Base-by-base conservation (phyloP, 1,284 basidiomycete genomes). In the Marasmius sp. region DNA sequence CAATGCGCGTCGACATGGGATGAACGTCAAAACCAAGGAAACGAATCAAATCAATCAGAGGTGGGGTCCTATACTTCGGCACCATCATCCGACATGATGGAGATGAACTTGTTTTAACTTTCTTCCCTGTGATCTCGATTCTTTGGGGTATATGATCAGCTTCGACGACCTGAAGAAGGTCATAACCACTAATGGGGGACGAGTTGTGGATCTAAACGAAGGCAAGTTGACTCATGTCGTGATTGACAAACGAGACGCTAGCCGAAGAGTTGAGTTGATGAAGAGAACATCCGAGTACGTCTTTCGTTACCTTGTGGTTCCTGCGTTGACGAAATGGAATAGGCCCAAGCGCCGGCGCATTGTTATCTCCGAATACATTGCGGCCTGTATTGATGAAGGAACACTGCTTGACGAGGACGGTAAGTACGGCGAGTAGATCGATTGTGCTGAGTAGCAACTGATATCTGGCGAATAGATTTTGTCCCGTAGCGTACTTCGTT, bases 201-300 rank as follows among this genome's bases (percentile, higher is more conserved):
- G 77, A 54, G 70, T 94, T 16, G 85, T 82, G 5, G 83, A 83
- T 60, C 77, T 97, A 2, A 75, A 85, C 58, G 86, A 96, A 58
- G 82, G 87, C 7, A 91, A 89, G 69, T 77, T 97, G 38, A 96
- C 95, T 0, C 95, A 97, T 72, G 77, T 97, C 47, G 79, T 97
- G 47, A 73, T 95, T 61, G 91, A 95, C 74, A 90, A 89, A 72
- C 83, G 88, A 11, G 92, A 94, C 65, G 79, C 79, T 53, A 86
- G 83, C 63, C 85, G 93, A 45, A 85, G 93, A 57, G 72, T 85
- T 47, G 84, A 88, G 61, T 77, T 95, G 58, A 86, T 88, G 68
- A 85, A 84, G 66, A 81, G 81, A 58, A 93, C 92, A 9, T 84
- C 89, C 10, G 82, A 87, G 92, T 93, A 66, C 64, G 79, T 70